These are phyloP conservation scores for Akanthomyces lecanii DNA, from an alignment of 2,329 filamentous ascomycete genomes.

Conservation along the genomic window DNA sequence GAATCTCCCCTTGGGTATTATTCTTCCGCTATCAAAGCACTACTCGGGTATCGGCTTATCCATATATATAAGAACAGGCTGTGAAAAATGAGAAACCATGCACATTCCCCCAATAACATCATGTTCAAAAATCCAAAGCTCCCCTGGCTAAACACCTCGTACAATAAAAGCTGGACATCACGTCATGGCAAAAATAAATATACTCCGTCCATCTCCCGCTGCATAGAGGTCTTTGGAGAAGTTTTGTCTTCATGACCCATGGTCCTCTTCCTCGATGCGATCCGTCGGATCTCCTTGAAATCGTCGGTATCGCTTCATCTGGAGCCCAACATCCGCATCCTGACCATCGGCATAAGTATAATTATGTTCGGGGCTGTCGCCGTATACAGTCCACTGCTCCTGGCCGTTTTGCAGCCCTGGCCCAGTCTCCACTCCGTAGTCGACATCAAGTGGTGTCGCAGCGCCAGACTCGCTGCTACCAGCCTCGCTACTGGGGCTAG, in stretches of 20 bases:
- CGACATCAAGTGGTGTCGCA: conserved; percentile 36
- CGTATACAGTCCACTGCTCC: conserved; percentile 18
- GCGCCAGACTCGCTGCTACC: conserved; percentile 33
- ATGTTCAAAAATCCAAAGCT: conserved; percentile 5
- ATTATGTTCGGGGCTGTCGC: conserved; percentile 26
- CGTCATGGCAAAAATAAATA: background rate
- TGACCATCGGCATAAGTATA: conserved; percentile 29
- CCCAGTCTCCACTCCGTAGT: conserved; percentile 18
- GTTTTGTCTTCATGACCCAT: conserved; percentile 1
- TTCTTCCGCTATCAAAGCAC: conserved; percentile 11
- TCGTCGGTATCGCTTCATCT: conserved; percentile 34
- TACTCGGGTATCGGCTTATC: conserved; percentile 9
- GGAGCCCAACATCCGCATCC: conserved; percentile 31
- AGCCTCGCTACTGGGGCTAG: conserved; percentile 35
- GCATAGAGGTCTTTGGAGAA: background rate
- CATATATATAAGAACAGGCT: conserved; percentile 7
- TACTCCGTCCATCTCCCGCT: background rate
- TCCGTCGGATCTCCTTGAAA: conserved; percentile 32
- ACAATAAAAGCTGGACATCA: background rate
- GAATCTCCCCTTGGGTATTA: background rate
- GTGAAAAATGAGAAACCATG: background rate
- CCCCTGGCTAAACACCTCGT: conserved; percentile 4
- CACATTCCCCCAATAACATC: background rate
- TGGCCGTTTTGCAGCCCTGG: background rate
- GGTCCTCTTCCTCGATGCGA: conserved; percentile 36